Evolutionary conservation across 1,284 basidiomycete genomes (phyloP), one percentile per base, ranked within the genome.

Genomic region (Moesziomyces globuligerus): DNA sequence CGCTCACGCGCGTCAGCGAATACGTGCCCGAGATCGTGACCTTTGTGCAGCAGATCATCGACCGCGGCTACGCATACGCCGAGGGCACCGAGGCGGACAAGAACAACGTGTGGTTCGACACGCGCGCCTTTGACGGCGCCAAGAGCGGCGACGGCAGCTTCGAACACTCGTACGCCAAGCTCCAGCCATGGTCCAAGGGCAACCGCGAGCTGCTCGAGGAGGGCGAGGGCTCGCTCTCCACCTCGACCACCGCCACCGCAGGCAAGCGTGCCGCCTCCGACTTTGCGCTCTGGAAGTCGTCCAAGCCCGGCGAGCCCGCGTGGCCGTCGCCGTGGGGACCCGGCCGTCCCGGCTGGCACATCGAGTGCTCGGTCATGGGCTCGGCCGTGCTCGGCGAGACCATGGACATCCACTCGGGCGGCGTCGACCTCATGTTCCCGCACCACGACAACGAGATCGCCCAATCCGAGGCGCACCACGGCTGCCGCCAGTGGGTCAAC

Each of bases 391-490:
- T 98, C 43, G 96, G 96, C 8, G 87, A 91, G 56, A 90, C 89
- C 58, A 94, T 99, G 89, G 96, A 98, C 83, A 94, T 99, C 70
- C 96, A 99, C 83, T 96, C 93, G 7, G 96, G 96, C 44, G 96
- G 96, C 13, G 89, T 94, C 46, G 96, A 99, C 83, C 87, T 99
- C 60, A 92, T 93, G 47, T 99, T 99, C 85, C 96, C 96, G 4
- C 96, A 99, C 85, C 96, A 99, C 82, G 96, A 98, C 83, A 99
- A 99, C 82, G 96, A 99, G 85, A 88, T 98, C 78, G 96, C 96
- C 6, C 96, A 99, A 84, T 90, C 91, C 46, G 96, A 98, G 88
- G 67, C 65, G 8, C 96, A 91, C 83, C 94, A 98, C 83, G 88
- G 91, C 67, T 96, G 93, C 85, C 84, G 86, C 26, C 88, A 94